These are phyloP conservation scores for Fusarium napiforme DNA, from an alignment of 2,329 filamentous ascomycete species.

Conservation along the genomic window DNA sequence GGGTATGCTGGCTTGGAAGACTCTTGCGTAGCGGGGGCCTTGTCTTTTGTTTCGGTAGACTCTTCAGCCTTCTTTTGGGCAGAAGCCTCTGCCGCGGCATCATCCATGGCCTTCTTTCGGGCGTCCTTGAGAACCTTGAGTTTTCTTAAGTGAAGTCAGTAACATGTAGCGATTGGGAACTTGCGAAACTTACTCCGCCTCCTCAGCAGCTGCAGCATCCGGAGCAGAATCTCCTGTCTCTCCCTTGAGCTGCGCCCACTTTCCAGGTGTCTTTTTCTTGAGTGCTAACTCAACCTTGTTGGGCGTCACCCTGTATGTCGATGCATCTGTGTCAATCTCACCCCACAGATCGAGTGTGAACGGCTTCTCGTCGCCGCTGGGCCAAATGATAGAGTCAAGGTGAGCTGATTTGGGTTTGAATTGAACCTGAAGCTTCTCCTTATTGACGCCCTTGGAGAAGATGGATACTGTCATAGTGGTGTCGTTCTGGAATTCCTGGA, in stretches of 20 bases:
- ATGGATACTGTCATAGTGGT: slow-evolving; percentile 53
- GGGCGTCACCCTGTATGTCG: slow-evolving; percentile 72
- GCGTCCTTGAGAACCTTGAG: slow-evolving; percentile 34
- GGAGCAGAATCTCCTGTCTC: not conserved
- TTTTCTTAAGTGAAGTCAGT: slow-evolving; percentile 28
- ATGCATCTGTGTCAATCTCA: slow-evolving; percentile 69
- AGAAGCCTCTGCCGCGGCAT: not conserved
- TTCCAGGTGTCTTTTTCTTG: slow-evolving; percentile 73
- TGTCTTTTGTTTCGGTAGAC: slow-evolving; percentile 15
- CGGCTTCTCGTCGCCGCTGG: slow-evolving; percentile 66
- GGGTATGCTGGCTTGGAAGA: slow-evolving; percentile 68
- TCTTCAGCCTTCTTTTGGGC: not conserved
- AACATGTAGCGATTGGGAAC: not conserved
- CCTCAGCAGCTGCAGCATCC: not conserved
- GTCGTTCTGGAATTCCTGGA: slow-evolving; percentile 53
- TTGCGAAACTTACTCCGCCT: slow-evolving; percentile 37
- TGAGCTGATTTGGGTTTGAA: slow-evolving; percentile 44
- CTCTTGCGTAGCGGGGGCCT: slow-evolving; percentile 2
- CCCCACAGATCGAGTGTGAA: slow-evolving; percentile 74
- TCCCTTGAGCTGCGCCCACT: slow-evolving; percentile 65
- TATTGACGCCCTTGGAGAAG: slow-evolving; percentile 56
- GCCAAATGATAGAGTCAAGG: slow-evolving; percentile 48
- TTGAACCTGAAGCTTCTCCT: slow-evolving; percentile 54
- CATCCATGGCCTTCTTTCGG: slow-evolving; percentile 37
- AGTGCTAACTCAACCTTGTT: slow-evolving; percentile 85